These are phyloP conservation scores for Cystofilobasidium macerans DNA, from an alignment of 768 basidiomycete genomes.

Conservation along the genomic window DNA sequence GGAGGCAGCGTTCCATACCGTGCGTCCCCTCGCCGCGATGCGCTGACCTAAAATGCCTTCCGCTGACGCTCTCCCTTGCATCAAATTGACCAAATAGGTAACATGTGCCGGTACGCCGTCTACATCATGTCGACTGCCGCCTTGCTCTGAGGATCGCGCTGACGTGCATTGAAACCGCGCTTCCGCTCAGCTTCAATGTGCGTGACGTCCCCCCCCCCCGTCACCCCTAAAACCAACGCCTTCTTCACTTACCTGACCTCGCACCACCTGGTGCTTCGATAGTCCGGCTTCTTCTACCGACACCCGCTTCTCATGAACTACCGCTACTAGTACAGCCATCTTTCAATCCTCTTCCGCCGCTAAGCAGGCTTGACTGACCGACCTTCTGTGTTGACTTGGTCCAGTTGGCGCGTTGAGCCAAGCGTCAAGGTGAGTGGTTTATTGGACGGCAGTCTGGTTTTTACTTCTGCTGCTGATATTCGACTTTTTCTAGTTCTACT, in stretches of 20 bases:
- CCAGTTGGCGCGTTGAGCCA: conserved; percentile 24
- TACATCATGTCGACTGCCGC: too few relatives aligned
- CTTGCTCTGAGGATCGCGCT: too few relatives aligned
- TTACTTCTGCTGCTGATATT: conserved; percentile 83
- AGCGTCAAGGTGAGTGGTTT: conserved; percentile 21
- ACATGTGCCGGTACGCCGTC: not conserved
- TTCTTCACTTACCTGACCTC: not conserved
- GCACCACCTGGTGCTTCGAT: conserved; percentile 13
- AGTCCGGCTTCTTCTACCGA: conserved; percentile 25
- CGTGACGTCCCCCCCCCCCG: not conserved
- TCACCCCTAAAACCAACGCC: not conserved
- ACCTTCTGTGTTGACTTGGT: not conserved
- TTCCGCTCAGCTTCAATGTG: too few relatives aligned
- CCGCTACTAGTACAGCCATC: conserved; percentile 6
- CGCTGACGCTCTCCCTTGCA: not conserved
- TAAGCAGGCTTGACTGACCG: not conserved
- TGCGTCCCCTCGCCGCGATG: too few relatives aligned
- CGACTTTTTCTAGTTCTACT: too few relatives aligned
- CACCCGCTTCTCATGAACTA: conserved; percentile 24
- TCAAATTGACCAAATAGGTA: not conserved
- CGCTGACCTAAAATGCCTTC: not conserved
- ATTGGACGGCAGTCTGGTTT: conserved; percentile 37
- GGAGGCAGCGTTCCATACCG: not conserved
- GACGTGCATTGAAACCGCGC: too few relatives aligned
- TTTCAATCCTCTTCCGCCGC: not conserved